Evolutionary conservation across 208 protist species (phyloP), one percentile per base, ranked within the genome.

Genomic region (Angomonas ambiguus): DNA sequence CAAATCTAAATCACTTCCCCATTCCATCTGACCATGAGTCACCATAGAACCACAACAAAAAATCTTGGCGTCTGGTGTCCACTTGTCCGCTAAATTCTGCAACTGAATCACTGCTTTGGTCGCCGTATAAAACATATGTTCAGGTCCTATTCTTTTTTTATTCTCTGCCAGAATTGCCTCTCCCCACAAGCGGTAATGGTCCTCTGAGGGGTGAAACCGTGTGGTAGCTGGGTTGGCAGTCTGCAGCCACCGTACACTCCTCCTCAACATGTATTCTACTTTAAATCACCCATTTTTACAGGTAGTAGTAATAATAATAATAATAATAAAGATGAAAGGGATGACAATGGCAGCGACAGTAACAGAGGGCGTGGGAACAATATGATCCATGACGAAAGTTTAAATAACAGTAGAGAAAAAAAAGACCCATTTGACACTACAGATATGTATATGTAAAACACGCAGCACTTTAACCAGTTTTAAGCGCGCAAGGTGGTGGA

Each of bases 51-150:
- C 90, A 48, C 87, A 93, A 56, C 84, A 88, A 77, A 88, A 95
- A 38, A 95, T 88, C 70, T 95, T 95, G 18, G 90, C 90, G 60
- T 95, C 90, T 3, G 90, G 87, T 1, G 86, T 95, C 87, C 90
- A 95, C 69, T 92, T 91, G 57, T 93, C 85, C 0, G 90, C 90
- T 18, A 95, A 74, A 1, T 73, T 74, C 55, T 95, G 90, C 30
- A 95, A 65, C 45, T 95, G 90, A 73, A 92, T 80, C 55, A 91
- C 83, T 0, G 87, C 90, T 24, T 59, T 72, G 51, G 91, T 91
- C 16, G 83, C 90, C 0, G 85, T 93, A 58, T 72, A 77, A 62
- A 95, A 95, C 85, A 93, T 95, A 24, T 92, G 83, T 68, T 90
- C 85, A 6, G 86, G 87, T 0, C 87, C 87, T 45, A 93, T 77